A percentile compares a stretch with the other conserved stretches of the same genome.
Evolutionary conservation across 2,329 filamentous ascomycete species (phyloP).

Genomic region (Hypoxylon rubiginosum): DNA sequence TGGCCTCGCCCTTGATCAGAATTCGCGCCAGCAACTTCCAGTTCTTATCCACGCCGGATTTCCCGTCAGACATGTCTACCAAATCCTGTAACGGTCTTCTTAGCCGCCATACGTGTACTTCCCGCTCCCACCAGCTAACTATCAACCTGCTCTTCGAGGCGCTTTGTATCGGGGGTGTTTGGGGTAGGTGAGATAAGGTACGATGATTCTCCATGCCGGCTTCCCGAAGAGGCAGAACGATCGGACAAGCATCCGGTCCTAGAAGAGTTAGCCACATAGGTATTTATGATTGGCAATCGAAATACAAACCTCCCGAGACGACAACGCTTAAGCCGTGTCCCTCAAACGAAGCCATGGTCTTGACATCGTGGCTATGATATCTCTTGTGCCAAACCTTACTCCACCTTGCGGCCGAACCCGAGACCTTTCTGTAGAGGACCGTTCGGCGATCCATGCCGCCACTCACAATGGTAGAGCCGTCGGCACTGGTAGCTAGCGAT

Average conservation of each 20-base stretch:
- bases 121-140: conserved; percentile 92
- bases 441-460: conserved; percentile 93
- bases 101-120: conserved; percentile 84
- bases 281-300: too few species aligned
- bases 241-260: conserved; percentile 88
- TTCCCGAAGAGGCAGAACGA: conserved; percentile 83
- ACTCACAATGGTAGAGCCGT: conserved; percentile 86
- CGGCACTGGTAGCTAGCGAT: conserved; percentile 83
- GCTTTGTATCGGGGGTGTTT: conserved; percentile 79
- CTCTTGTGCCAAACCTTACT: conserved; percentile 85
- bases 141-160: conserved; percentile 81
- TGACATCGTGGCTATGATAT: conserved; percentile 95
- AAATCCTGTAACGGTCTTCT: conserved; percentile 62
- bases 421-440: conserved; percentile 80
- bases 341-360: conserved; percentile 92
- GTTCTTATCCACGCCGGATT: conserved; percentile 63
- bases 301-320: conserved; percentile 85
- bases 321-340: conserved; percentile 85
- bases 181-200: conserved; percentile 85
- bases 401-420: conserved; percentile 77
- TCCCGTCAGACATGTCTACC: conserved; percentile 57
- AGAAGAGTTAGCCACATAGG: conserved; percentile 53
- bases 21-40: conserved; percentile 78
- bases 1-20: conserved; percentile 79
- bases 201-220: conserved; percentile 85